Base-by-base conservation (phyloP, 2,329 filamentous ascomycete genomes). In the Ilyonectria robusta region DNA sequence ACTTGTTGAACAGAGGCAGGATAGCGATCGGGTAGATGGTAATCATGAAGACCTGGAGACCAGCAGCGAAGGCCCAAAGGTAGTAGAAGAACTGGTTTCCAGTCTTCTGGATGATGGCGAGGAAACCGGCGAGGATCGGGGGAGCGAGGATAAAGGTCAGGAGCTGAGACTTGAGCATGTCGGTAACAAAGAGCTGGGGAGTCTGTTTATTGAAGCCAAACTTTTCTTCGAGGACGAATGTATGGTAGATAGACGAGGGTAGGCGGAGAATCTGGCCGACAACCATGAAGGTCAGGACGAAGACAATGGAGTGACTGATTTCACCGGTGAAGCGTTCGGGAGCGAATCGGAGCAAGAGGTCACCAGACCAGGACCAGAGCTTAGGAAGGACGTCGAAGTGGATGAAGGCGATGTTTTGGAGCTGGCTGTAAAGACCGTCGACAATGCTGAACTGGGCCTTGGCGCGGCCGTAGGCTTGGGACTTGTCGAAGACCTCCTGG, bases 131-230 rank as follows among this genome's bases (percentile, higher is more conserved):
- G 70, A 98, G 92, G 74, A 99, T 92, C 1, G 97, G 96, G 58
- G 94, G 91, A 67, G 94, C 92, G 66, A 99, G 88, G 54, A 89
- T 90, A 72, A 97, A 87, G 58, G 91, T 90, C 66, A 99, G 88
- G 74, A 93, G 87, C 81, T 97, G 94, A 35, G 92, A 91, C 87
- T 99, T 99, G 84, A 98, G 81, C 84, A 97, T 91, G 80, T 99
- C 96, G 75, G 89, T 93, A 59, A 98, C 79, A 87, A 95, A 99
- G 33, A 98, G 87, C 81, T 91, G 91, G 62, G 94, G 85, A 0
- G 96, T 98, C 86, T 97, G 94, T 85, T 99, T 99, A 84, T 99
- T 99, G 89, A 99, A 99, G 56, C 96, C 96, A 76, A 97, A 99
- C 79, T 94, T 93, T 83, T 98, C 95, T 82, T 99, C 96, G 62